These are phyloP conservation scores for Aspergillus puulaauensis DNA, from an alignment of 2,329 filamentous ascomycete genomes.

Conservation along the genomic window DNA sequence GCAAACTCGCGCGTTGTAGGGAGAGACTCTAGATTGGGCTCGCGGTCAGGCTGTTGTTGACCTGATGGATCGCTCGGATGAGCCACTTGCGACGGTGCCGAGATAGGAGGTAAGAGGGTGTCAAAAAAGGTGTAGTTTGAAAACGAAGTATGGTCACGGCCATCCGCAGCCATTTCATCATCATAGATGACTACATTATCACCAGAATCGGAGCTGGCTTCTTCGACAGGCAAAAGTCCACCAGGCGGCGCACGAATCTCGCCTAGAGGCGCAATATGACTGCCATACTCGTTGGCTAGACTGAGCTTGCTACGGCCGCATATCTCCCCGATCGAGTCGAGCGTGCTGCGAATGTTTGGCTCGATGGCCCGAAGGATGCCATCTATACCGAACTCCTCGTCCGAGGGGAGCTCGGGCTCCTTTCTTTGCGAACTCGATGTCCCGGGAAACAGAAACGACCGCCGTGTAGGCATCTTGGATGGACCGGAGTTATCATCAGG, in stretches of 20 bases:
- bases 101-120: constrained; percentile 26
- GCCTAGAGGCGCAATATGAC: constrained; percentile 61
- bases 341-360: constrained; percentile 57
- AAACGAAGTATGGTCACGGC: constrained; percentile 34
- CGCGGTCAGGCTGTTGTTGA: constrained; percentile 17
- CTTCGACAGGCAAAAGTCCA: constrained; percentile 44
- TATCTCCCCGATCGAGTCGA: constrained; percentile 64
- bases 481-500: constrained; percentile 28
- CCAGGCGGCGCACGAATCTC: constrained; percentile 49
- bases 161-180: constrained; percentile 40
- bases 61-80: constrained; percentile 4
- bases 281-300: constrained; percentile 62
- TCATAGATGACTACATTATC: constrained; percentile 39
- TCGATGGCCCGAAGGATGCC: constrained; percentile 58
- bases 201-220: constrained; percentile 37
- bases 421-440: constrained; percentile 21
- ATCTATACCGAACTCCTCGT: constrained; percentile 56
- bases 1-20: constrained; percentile 29
- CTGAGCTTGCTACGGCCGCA: constrained; percentile 61
- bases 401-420: constrained; percentile 43
- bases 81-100: constrained; percentile 9
- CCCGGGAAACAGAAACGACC: constrained; percentile 30
- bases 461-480: constrained; percentile 34
- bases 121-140: constrained; percentile 41
- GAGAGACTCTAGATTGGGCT: background rate